A percentile compares a stretch with the other conserved stretches of the same genome.
Conservation (phyloP, 305 asterid species). For the Fraxinus paxiana region DNA sequence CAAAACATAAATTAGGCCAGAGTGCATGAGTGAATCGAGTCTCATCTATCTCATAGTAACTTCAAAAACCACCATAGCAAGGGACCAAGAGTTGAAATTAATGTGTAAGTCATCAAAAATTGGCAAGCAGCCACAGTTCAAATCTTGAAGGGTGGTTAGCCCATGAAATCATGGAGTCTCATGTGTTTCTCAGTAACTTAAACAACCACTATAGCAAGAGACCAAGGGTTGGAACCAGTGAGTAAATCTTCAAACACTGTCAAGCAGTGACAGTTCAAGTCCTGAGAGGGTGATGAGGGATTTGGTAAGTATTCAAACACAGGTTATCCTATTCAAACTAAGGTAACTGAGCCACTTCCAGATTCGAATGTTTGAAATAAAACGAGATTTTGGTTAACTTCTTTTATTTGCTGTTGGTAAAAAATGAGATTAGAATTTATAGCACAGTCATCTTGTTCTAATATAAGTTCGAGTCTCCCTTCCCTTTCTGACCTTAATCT, state of each 20-base stretch:
- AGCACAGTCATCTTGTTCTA: neutral
- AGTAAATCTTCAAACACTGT: neutral
- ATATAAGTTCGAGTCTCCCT: neutral
- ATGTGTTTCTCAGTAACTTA: neutral
- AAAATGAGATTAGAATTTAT: conserved; percentile 4
- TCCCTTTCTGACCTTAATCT: neutral
- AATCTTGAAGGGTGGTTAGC: neutral
- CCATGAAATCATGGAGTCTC: neutral
- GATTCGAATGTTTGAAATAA: neutral
- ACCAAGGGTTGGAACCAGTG: neutral
- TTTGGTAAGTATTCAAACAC: neutral
- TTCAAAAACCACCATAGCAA: neutral
- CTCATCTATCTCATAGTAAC: neutral
- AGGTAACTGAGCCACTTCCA: conserved; percentile 3
- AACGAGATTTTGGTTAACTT: conserved; percentile 12
- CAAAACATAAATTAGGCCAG: neutral
- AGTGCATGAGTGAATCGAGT: neutral
- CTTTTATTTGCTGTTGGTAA: conserved; percentile 2
- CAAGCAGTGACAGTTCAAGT: neutral
- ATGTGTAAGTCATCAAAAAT: neutral
- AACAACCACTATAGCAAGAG: neutral
- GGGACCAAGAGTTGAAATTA: neutral
- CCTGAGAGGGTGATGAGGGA: neutral
- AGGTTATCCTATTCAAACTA: neutral
- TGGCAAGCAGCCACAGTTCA: neutral